A percentile compares a stretch with the other conserved stretches of the same genome.
Conservation (phyloP, 768 basidiomycete species). For the Termitomyces sp. region DNA sequence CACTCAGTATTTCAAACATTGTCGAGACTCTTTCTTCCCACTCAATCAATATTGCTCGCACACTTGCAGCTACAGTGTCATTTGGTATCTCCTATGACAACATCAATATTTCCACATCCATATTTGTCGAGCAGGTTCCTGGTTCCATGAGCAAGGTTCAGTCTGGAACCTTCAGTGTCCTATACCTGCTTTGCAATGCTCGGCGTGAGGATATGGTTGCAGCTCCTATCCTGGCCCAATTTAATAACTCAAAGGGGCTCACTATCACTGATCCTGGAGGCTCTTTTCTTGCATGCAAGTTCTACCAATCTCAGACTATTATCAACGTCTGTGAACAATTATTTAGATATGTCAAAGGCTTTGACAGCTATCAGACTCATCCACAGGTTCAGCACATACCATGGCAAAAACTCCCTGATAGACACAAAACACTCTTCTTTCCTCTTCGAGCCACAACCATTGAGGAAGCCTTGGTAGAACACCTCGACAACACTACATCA, state of each 20-base stretch:
- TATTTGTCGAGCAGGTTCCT: slow-evolving; percentile 25
- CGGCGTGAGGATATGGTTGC: background rate
- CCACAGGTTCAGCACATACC: slow-evolving; percentile 13
- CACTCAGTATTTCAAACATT: background rate
- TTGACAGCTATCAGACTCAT: background rate
- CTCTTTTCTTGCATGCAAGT: background rate
- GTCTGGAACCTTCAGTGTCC: slow-evolving; percentile 26
- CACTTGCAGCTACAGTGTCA: slow-evolving; percentile 4
- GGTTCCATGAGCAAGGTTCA: slow-evolving; percentile 28
- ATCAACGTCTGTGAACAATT: background rate
- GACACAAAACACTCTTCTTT: slow-evolving; percentile 22
- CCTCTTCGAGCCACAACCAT: slow-evolving; percentile 22
- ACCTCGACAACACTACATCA: too few species aligned
- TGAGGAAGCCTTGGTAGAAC: slow-evolving; percentile 25
- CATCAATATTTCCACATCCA: slow-evolving; percentile 17
- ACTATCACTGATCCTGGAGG: slow-evolving; percentile 4
- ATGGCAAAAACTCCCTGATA: slow-evolving; percentile 17
- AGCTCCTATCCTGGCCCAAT: background rate
- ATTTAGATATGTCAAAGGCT: background rate
- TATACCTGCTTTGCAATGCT: background rate
- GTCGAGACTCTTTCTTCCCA: slow-evolving; percentile 3
- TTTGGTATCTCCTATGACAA: slow-evolving; percentile 6
- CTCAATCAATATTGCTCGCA: slow-evolving; percentile 1
- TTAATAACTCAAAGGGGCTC: background rate
- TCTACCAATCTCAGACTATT: background rate